These are phyloP conservation scores for Fusarium xyrophilum DNA, from an alignment of 2,329 filamentous ascomycete genomes.

Conservation along the genomic window DNA sequence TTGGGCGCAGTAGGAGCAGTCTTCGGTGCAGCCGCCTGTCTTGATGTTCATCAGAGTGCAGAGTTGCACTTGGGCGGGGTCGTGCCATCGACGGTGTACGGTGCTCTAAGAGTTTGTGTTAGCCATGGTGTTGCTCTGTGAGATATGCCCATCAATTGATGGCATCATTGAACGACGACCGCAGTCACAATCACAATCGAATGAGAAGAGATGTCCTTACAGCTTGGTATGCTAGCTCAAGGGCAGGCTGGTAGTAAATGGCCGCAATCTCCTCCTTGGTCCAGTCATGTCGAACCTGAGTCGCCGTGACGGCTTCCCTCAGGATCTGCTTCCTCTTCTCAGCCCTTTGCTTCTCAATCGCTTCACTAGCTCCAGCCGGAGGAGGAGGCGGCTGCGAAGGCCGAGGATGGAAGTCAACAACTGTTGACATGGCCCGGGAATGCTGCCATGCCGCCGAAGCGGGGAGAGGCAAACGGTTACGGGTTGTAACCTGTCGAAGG, in stretches of 20 bases:
- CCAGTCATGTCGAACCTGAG: constrained; percentile 74
- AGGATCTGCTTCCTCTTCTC: constrained; percentile 47
- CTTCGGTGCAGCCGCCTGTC: constrained; percentile 88
- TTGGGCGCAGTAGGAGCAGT: constrained; percentile 93
- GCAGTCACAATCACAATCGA: background rate
- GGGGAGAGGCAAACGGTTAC: constrained; percentile 14
- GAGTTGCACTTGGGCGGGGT: constrained; percentile 83
- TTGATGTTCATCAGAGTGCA: constrained; percentile 98
- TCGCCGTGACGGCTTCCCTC: constrained; percentile 64
- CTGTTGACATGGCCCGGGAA: constrained; percentile 38
- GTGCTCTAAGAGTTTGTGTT: constrained; percentile 60
- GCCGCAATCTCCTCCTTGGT: constrained; percentile 80
- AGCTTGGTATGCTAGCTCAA: constrained; percentile 78
- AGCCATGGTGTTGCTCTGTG: constrained; percentile 15
- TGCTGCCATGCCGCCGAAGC: constrained; percentile 36
- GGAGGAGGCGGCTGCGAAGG: constrained; percentile 37
- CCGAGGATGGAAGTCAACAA: constrained; percentile 36
- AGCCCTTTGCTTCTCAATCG: constrained; percentile 33
- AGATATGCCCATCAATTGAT: constrained; percentile 1
- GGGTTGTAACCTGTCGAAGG: constrained; percentile 21
- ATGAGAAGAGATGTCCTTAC: constrained; percentile 55
- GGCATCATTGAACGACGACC: background rate
- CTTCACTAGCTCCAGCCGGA: constrained; percentile 28
- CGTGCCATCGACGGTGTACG: constrained; percentile 85
- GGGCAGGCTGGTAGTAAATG: constrained; percentile 81